A percentile compares a stretch with the other conserved stretches of the same genome.
These are phyloP conservation scores for Chlamydomonas sphaeroides DNA, from an alignment of 139 green algal species.

Conservation along the genomic window DNA sequence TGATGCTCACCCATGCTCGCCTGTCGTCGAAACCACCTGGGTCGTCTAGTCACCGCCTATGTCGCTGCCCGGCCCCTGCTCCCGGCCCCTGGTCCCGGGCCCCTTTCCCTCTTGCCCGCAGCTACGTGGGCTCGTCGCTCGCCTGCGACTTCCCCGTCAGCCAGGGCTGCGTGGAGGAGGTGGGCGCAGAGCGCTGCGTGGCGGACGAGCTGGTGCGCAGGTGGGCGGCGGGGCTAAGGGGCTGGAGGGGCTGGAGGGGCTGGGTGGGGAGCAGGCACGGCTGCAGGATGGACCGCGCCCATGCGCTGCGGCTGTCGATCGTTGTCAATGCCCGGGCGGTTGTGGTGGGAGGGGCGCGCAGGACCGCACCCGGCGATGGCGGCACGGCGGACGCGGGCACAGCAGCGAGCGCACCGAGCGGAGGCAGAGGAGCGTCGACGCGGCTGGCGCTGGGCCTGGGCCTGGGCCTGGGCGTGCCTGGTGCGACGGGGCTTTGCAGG, in stretches of 20 bases:
- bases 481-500: background rate
- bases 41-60: background rate
- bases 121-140: background rate
- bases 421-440: no score
- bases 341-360: no score
- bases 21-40: no score
- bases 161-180: background rate
- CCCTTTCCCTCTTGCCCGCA: background rate
- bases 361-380: background rate
- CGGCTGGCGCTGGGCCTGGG: constrained; percentile 3
- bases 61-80: background rate
- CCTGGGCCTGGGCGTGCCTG: background rate
- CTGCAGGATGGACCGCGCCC: no score
- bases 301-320: background rate
- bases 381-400: background rate
- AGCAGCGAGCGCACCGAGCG: no score
- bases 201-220: background rate
- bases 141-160: background rate
- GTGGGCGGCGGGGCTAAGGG: no score
- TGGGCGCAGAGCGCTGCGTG: background rate
- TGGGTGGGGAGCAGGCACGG: no score
- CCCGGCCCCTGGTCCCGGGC: no score
- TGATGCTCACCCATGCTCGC: no score
- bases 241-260: no score
- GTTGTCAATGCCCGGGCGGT: background rate